phyloP scores from a whole-genome alignment of 345 rosid genomes.

The Kernera saxatilis region DNA sequence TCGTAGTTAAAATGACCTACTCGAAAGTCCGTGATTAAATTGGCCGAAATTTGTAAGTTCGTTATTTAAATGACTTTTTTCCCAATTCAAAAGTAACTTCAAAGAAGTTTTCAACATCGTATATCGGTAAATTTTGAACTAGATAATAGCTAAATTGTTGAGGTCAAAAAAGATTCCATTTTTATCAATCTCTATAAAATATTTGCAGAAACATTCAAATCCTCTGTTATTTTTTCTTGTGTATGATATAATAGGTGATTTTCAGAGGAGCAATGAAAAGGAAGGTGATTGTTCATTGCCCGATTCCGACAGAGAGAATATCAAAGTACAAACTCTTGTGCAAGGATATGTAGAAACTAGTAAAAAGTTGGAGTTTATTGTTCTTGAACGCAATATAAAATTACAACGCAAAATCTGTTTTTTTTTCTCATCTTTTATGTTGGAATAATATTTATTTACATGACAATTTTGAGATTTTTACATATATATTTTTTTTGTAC shows the following conservation, averaged over 20 bases:
- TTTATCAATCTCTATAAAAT: too few species aligned
- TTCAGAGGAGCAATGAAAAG: slow-evolving; percentile 97
- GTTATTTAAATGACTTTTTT: too few species aligned
- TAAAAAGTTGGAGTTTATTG: neutral
- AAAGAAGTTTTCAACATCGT: too few species aligned
- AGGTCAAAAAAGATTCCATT: slow-evolving; percentile 38
- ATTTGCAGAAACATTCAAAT: neutral
- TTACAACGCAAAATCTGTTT: slow-evolving; percentile 9
- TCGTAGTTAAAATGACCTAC: too few species aligned
- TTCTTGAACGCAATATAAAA: neutral
- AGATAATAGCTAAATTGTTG: too few species aligned
- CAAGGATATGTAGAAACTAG: slow-evolving; percentile 47
- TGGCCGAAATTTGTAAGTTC: too few species aligned
- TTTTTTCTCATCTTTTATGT: neutral
- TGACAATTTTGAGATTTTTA: neutral
- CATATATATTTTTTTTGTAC: neutral
- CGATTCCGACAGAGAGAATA: slow-evolving; percentile 72
- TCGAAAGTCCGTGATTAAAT: too few species aligned
- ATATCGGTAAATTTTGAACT: too few species aligned
- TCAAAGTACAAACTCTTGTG: slow-evolving; percentile 76
- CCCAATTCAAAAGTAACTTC: too few species aligned
- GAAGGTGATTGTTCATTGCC: slow-evolving; percentile 74
- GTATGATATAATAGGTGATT: slow-evolving; percentile 49
- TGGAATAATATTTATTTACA: slow-evolving; percentile 6
- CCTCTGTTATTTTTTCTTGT: neutral